Evolutionary conservation across 2,329 filamentous ascomycete species (phyloP), one percentile per base, ranked within the genome.

Genomic region (Penicillium sp.): DNA sequence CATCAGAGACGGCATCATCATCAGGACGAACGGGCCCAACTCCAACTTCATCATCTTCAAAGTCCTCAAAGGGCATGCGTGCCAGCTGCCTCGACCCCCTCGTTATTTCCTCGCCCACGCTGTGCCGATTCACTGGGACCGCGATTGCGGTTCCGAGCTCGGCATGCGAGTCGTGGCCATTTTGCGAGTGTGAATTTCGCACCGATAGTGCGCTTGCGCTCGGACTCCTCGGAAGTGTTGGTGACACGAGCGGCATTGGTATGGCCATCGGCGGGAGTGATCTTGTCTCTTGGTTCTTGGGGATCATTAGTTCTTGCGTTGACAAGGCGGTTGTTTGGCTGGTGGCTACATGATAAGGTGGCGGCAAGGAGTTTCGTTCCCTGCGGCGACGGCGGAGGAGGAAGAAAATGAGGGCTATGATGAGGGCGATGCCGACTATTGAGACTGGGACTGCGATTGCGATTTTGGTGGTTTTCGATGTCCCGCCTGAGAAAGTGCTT

Each of bases 381-480:
- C 59, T 58, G 27, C 56, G 59, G n/a, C 64, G 59, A 16, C 62
- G 67, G 8, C 62, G 61, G 2, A 62, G 38, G 27, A 71, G 44
- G 59, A 69, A 66, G 54, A 67, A 64, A 4, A 67, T 14, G 7
- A 70, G 36, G 1, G 58, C 62, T 22, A 56, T 52, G 43, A 72
- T 54, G 16, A 67, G 49, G 6, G 62, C 49, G n/a, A 65, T 52
- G 2, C 68, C 68, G 27, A 70, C 58, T 21, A 71, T 49, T 22
- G 68, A 57, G 39, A 72, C 54, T n/a, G 69, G 69, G n/a, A 72
- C 54, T n/a, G 66, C 68, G 39, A 71, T 71, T 42, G 69, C 68
- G 39, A 72, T 50, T 52, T 67, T 69, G 7, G 58, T 70, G 24
- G 51, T 61, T 34, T 56, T 64, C 24, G 62, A 61, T 16, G 32